Evolutionary conservation across 192 early-diverging fungal species (phyloP), one percentile per base, ranked within the genome.

Genomic region (Backusella macrospora): DNA sequence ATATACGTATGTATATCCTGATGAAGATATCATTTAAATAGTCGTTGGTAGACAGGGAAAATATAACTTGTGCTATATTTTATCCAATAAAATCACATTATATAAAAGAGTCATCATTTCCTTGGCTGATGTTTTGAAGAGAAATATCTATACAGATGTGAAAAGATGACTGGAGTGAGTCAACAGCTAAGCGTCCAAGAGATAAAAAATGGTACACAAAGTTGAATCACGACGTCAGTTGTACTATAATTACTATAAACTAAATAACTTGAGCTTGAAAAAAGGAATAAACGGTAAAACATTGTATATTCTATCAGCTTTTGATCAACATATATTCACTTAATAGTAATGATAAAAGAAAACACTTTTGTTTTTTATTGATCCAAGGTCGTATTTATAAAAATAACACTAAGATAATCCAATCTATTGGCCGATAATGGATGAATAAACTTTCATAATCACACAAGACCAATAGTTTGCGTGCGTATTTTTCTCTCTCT

Each of bases 401-500:
- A 34, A 34, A 34, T 34, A 34, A 34, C 0, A 2, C 29, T 34
- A 34, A 12, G 9, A 59, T 59, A 23, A 59, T 59, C 21, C 23
- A 21, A 55, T 55, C 23, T 55, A 55, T 55, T 55, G 49, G 21
- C 12, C n/a, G n/a, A n/a, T n/a, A n/a, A n/a, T n/a, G n/a, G 29
- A 34, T 59, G 26, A 59, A 59, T 59, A 59, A 26, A 59, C 12
- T 59, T 59, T 59, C 52, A 59, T 59, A 59, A 59, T 59, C 52
- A 59, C 4, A 59, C 52, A 26, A 59, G 52, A 26, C 52, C 52
- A 59, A 59, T 59, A 13, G 52, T 59, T 23, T 59, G 21, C 21
- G 52, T 59, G 52, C 52, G 52, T 55, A 55, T 59, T 59, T 59
- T 59, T 12, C 2, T 34, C 2, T 34, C 2, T 34, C 2, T 34